These are phyloP conservation scores for Paraconiothyrium brasiliense DNA, from an alignment of 2,329 filamentous ascomycete species.

Conservation along the genomic window DNA sequence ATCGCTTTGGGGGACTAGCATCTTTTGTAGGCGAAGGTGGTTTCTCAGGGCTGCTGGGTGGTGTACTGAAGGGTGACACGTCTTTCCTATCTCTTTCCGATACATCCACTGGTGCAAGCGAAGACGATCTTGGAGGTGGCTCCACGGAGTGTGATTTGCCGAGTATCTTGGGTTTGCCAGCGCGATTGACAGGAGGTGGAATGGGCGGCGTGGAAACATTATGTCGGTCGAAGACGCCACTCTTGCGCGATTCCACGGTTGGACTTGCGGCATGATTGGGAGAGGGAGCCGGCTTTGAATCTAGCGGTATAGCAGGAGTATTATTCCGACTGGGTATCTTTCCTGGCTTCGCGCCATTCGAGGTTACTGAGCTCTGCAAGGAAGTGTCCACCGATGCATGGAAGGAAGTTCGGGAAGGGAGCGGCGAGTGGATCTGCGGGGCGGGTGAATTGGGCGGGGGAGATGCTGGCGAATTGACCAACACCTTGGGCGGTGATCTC, in stretches of 20 bases:
- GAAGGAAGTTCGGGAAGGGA: slow-evolving; percentile 37
- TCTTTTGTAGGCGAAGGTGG: slow-evolving; percentile 35
- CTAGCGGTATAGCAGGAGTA: slow-evolving; percentile 50
- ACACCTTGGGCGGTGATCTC: slow-evolving; percentile 70
- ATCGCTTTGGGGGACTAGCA: slow-evolving; percentile 37
- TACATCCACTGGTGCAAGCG: slow-evolving; percentile 53
- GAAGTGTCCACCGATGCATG: slow-evolving; percentile 39
- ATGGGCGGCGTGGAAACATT: slow-evolving; percentile 52
- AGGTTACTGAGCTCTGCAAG: slow-evolving; percentile 19
- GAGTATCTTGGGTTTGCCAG: slow-evolving; percentile 77
- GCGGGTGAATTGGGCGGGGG: slow-evolving; percentile 67
- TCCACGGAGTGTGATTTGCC: slow-evolving; percentile 54
- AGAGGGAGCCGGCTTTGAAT: slow-evolving; percentile 45
- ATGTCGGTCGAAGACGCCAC: slow-evolving; percentile 31
- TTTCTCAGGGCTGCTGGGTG: slow-evolving; percentile 75
- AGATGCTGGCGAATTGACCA: slow-evolving; percentile 74
- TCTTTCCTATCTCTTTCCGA: slow-evolving; percentile 53
- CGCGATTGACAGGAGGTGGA: slow-evolving; percentile 81
- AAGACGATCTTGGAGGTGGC: slow-evolving; percentile 26
- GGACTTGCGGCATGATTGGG: slow-evolving; percentile 25
- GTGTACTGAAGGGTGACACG: slow-evolving; percentile 85
- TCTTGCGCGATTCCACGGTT: slow-evolving; percentile 42
- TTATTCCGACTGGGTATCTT: slow-evolving; percentile 51
- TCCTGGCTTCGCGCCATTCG: slow-evolving; percentile 42
- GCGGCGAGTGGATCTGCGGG: slow-evolving; percentile 44